These are phyloP conservation scores for Podospora sp. DNA, from an alignment of 495 filamentous ascomycete genomes.

Conservation along the genomic window DNA sequence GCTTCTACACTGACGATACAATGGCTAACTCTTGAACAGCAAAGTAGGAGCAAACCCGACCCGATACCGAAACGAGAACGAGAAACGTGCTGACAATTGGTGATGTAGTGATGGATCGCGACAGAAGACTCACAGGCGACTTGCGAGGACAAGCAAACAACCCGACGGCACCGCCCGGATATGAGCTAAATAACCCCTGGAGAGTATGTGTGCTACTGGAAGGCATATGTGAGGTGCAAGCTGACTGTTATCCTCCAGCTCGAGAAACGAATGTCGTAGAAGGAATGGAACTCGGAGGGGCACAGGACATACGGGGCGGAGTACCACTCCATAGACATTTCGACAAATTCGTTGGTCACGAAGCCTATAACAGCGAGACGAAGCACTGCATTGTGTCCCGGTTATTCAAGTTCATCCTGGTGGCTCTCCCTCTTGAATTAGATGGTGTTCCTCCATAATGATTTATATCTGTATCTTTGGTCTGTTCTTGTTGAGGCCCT, in stretches of 20 bases:
- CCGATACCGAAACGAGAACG: not conserved
- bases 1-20: not conserved
- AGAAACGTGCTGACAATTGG: conserved; percentile 30
- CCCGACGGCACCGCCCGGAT: conserved; percentile 76
- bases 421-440: not conserved
- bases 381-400: not conserved
- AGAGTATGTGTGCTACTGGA: conserved; percentile 49
- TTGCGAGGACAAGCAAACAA: conserved; percentile 85
- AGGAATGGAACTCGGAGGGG: not conserved
- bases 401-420: not conserved
- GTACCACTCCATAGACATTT: not conserved
- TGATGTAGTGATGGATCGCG: conserved; percentile 91
- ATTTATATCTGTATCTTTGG: conserved; percentile 70
- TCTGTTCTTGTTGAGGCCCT: conserved; percentile 88
- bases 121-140: conserved; percentile 83
- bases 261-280: conserved; percentile 53
- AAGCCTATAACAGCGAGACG: not conserved
- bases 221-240: not conserved
- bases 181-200: conserved; percentile 96
- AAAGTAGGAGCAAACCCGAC: conserved; percentile 63
- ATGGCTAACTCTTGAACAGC: conserved; percentile 55
- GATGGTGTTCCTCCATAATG: conserved; percentile 17
- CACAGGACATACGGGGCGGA: not conserved
- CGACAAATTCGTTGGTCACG: not conserved
- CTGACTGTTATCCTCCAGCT: conserved; percentile 40